Conservation (phyloP, 2,329 filamentous ascomycete species). For the Aureobasidium uvarum region DNA sequence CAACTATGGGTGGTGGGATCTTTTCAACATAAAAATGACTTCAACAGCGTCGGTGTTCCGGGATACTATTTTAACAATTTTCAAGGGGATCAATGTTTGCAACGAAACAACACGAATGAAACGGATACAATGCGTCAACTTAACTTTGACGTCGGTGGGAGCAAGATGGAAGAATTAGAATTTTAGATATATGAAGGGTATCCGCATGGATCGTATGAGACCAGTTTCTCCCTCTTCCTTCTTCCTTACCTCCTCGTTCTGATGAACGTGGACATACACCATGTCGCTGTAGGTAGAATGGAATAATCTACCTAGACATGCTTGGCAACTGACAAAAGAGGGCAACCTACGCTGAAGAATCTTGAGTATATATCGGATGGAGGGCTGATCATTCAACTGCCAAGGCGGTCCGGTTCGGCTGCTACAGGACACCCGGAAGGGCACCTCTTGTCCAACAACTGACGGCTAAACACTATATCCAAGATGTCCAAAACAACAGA, state of each 20-base stretch:
- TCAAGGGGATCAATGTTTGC: constrained; percentile 12
- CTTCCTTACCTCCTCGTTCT: not conserved
- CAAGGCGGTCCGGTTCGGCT: not conserved
- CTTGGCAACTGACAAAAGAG: too few relatives aligned
- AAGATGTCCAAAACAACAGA: not conserved
- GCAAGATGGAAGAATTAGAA: not conserved
- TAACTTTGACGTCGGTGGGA: constrained; percentile 24
- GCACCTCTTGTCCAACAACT: not conserved
- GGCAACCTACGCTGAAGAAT: too few relatives aligned
- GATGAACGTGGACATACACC: too few relatives aligned
- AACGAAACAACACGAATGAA: constrained; percentile 15
- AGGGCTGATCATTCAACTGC: not conserved
- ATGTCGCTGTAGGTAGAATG: too few relatives aligned
- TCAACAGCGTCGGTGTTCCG: constrained; percentile 28
- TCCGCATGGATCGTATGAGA: not conserved
- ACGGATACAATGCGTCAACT: constrained; percentile 21
- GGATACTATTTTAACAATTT: constrained; percentile 17
- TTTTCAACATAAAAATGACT: constrained; percentile 26
- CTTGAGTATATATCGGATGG: not conserved
- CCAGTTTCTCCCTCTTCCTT: not conserved
- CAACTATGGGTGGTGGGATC: constrained; percentile 5
- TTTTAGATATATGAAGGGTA: not conserved
- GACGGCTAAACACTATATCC: not conserved
- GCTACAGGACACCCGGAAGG: not conserved
- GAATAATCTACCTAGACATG: too few relatives aligned